Conservation (phyloP, 202 grass and related monocot species). For the Cymbopogon flexuosus region DNA sequence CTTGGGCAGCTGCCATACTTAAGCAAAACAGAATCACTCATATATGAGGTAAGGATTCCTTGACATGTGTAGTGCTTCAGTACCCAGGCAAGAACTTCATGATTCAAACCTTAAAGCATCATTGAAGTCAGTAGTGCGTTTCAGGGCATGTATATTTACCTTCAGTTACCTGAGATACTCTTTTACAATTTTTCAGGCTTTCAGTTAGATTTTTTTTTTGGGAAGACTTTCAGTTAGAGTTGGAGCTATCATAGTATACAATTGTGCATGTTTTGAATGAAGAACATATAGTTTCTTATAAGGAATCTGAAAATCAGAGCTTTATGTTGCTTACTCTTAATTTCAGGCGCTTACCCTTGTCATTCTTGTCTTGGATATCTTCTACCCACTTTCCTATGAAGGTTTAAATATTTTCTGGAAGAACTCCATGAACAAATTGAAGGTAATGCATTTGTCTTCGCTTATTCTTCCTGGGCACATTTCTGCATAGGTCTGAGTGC, state of each 20-base stretch:
- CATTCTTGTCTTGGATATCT: constrained; percentile 71
- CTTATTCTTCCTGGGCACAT: constrained; percentile 20
- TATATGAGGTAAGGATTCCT: constrained; percentile 68
- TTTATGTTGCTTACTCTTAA: constrained; percentile 25
- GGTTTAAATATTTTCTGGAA: constrained; percentile 70
- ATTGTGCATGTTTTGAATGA: neutral
- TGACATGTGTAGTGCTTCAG: constrained; percentile 21
- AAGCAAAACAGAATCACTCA: constrained; percentile 51
- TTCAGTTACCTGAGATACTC: neutral
- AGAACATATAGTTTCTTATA: constrained; percentile 1
- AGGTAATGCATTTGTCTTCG: constrained; percentile 39
- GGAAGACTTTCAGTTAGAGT: neutral
- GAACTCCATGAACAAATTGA: constrained; percentile 70
- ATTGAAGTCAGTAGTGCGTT: neutral
- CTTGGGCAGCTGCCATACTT: constrained; percentile 89
- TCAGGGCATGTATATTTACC: neutral
- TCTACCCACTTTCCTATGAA: constrained; percentile 88
- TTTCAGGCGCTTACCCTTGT: constrained; percentile 68
- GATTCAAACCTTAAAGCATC: constrained; percentile 13
- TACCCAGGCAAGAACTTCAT: constrained; percentile 1
- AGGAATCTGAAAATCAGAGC: neutral
- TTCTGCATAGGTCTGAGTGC: neutral
- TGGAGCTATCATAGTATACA: constrained; percentile 13
- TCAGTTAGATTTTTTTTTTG: too few species aligned
- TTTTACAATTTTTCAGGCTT: neutral